phyloP scores from a whole-genome alignment of 139 green algal species.

The Chlamydomonas applanata region DNA sequence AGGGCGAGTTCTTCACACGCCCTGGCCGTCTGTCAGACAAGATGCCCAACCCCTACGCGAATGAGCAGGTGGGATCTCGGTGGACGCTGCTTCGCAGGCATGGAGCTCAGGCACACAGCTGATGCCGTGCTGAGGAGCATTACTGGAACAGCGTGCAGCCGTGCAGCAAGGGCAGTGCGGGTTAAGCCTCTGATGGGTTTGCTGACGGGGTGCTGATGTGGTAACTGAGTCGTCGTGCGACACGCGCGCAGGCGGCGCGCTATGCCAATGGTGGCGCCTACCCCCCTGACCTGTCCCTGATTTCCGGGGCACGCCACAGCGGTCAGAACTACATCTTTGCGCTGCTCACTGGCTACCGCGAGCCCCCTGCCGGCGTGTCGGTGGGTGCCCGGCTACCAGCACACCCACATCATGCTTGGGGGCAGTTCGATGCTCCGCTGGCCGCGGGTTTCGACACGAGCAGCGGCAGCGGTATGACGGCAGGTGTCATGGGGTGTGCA shows the following conservation, averaged over 20 bases:
- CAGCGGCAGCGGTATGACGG: too few relatives aligned
- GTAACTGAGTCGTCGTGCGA: neutral
- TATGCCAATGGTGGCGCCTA: conserved; percentile 99
- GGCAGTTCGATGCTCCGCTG: neutral
- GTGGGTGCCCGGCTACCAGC: too few relatives aligned
- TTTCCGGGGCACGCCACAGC: conserved; percentile 95
- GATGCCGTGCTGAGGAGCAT: too few relatives aligned
- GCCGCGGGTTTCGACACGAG: too few relatives aligned
- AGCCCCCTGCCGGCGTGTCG: conserved; percentile 90
- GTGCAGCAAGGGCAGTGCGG: neutral
- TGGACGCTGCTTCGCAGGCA: too few relatives aligned
- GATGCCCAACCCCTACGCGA: conserved; percentile 88
- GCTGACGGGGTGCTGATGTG: neutral
- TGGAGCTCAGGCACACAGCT: too few relatives aligned
- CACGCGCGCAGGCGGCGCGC: conserved; percentile 71
- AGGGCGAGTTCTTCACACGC: conserved; percentile 95
- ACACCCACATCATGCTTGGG: too few relatives aligned
- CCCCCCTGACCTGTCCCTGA: conserved; percentile 95
- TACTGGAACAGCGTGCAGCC: too few relatives aligned
- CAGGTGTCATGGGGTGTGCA: too few relatives aligned
- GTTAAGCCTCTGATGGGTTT: neutral
- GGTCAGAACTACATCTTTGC: conserved; percentile 98
- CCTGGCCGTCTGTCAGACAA: conserved; percentile 88
- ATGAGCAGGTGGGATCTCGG: conserved; percentile 75
- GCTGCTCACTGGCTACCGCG: conserved; percentile 95